Conservation (phyloP, 257 asterid genomes). For the Fraxinus cuspidata region DNA sequence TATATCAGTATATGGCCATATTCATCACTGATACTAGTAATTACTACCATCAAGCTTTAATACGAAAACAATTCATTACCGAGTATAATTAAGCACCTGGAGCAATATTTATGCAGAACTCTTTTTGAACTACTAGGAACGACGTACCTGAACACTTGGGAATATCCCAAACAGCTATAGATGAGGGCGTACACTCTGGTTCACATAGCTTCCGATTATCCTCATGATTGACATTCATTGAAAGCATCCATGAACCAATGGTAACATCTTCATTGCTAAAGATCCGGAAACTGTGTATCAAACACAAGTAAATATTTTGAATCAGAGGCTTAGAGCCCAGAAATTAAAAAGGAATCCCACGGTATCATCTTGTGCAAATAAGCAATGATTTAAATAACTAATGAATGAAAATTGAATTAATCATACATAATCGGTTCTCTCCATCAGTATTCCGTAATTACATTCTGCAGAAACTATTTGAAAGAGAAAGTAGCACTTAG, state of each 20-base stretch:
- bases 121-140: conserved; percentile 14
- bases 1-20: background rate
- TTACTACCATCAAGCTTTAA: conserved; percentile 5
- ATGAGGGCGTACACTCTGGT: conserved; percentile 64
- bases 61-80: background rate
- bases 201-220: conserved; percentile 64
- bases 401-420: background rate
- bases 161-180: conserved; percentile 97
- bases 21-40: background rate
- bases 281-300: conserved; percentile 81
- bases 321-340: background rate
- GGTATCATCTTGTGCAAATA: background rate
- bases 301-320: background rate
- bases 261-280: conserved; percentile 99
- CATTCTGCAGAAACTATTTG: background rate
- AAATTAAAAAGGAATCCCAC: background rate
- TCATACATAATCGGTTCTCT: background rate
- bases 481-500: background rate
- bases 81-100: conserved; percentile 5
- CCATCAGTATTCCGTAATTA: background rate
- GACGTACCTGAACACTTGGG: conserved; percentile 95
- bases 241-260: conserved; percentile 99
- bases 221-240: conserved; percentile 95
- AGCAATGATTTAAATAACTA: background rate
- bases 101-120: background rate